Conservation (phyloP, 2,329 filamentous ascomycete genomes). For the Chrysosporium queenslandicum region DNA sequence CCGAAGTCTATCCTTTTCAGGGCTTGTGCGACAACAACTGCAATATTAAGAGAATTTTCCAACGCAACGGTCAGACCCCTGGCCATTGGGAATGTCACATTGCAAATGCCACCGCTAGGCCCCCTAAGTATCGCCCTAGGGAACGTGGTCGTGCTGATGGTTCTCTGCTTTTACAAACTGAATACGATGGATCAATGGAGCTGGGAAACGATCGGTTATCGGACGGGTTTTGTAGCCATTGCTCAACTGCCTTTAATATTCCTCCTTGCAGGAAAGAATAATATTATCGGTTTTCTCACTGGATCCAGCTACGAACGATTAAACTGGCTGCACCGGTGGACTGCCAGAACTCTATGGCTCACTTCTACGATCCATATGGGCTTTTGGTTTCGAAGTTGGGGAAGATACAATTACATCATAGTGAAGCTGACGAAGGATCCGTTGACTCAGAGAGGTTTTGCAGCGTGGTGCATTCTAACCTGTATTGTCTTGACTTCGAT, state of each 20-base stretch:
- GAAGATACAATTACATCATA: conserved; percentile 41
- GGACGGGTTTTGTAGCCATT: conserved; percentile 45
- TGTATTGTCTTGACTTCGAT: conserved; percentile 45
- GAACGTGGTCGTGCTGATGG: conserved; percentile 43
- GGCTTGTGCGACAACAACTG: conserved; percentile 44
- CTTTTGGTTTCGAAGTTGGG: conserved; percentile 47
- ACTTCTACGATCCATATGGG: conserved; percentile 46
- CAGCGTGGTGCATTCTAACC: conserved; percentile 42
- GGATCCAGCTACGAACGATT: conserved; percentile 43
- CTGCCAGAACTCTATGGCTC: conserved; percentile 43
- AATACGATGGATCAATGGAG: conserved; percentile 41
- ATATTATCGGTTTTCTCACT: conserved; percentile 41
- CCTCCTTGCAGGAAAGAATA: conserved; percentile 47
- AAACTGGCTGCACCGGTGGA: conserved; percentile 47
- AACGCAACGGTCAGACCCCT: conserved; percentile 37
- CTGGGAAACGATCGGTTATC: conserved; percentile 49
- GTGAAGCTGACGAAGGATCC: conserved; percentile 41
- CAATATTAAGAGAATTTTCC: conserved; percentile 45
- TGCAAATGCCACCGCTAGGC: conserved; percentile 34
- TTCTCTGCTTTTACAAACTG: conserved; percentile 48
- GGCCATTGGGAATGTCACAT: conserved; percentile 24
- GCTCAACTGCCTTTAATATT: conserved; percentile 48
- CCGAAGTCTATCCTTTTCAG: conserved; percentile 43
- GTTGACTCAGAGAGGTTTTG: conserved; percentile 44
- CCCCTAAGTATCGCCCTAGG: conserved; percentile 28